Base-by-base conservation (phyloP, 257 asterid species). In the Ballota nigra region DNA sequence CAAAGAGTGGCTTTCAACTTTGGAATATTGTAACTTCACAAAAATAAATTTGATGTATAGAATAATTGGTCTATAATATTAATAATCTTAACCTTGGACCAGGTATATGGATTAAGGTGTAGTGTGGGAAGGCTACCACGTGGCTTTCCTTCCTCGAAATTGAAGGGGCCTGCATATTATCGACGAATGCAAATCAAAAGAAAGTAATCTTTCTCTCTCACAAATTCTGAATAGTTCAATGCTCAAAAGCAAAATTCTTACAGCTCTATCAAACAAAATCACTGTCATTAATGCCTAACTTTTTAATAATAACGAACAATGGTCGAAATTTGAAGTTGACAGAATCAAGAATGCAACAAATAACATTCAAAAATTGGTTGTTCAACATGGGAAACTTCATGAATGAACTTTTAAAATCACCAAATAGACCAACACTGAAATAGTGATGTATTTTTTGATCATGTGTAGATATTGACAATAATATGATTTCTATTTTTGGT, bases 21-120 rank as follows among this genome's bases (percentile, higher is more conserved):
- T 60, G 34, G 13, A 60, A 51, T 57, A 10, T 29, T 19, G 18
- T 36, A 33, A 67, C 31, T 16, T 31, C 9, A 49, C 6, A 4
- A 45, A 72, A 62, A 34, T 15, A 49, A 28, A 19, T 24, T 8
- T 33, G 9, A 22, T 22, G 11, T 6, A 51, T 45, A 58, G 51
- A 74, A 68, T 23, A 22, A 10, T 47, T 33, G 29, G 64, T 71
- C n/a, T 49, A 51, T 47, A 73, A 53, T 19, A 19, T 15, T 28
- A 2, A 28, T 70, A 70, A 78, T 56, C 26, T 66, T 77, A 79
- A 93, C 99, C 97, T 94, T 94, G 66, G 99, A 71, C 99, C 99
- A 94, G 85, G 92, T 89, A 83, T 86, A 82, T 43, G 95, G 97
- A 83, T 94, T 94, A 72, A 84, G 92, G 70, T 88, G 96, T 80